Conservation (phyloP, 2,329 filamentous ascomycete species). For the Chaetothyriales sp. region DNA sequence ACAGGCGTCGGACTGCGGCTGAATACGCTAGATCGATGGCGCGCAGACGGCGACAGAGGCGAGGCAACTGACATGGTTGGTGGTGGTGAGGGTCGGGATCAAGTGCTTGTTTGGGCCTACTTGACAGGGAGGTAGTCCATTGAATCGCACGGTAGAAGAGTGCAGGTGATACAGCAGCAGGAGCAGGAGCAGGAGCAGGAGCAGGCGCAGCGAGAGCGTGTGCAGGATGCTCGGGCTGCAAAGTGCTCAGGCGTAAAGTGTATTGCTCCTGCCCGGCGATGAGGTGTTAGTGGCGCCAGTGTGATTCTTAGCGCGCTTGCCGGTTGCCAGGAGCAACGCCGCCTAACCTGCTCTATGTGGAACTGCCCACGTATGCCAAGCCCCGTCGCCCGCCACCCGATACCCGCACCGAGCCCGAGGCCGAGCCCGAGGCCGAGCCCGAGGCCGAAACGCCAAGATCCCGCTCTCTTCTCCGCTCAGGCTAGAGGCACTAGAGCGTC, state of each 20-base stretch:
- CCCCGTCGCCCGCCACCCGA: too few relatives aligned
- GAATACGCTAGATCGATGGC: constrained; percentile 65
- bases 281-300: background rate
- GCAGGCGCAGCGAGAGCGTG: background rate
- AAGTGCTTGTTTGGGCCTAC: constrained; percentile 62
- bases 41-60: constrained; percentile 19
- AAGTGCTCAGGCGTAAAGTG: too few relatives aligned
- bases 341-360: background rate
- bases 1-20: constrained; percentile 33
- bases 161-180: background rate
- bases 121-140: constrained; percentile 57
- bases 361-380: background rate
- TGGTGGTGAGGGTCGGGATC: constrained; percentile 50
- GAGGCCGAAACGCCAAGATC: background rate
- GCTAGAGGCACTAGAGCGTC: too few relatives aligned
- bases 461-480: too few relatives aligned
- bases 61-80: constrained; percentile 16
- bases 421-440: too few relatives aligned
- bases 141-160: constrained; percentile 24
- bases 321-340: background rate
- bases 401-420: background rate
- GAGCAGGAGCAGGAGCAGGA: background rate
- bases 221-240: background rate
- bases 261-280: too few relatives aligned
- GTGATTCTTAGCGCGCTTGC: background rate